phyloP scores from a whole-genome alignment of 768 basidiomycete species.

The Suillus cothurnatus region DNA sequence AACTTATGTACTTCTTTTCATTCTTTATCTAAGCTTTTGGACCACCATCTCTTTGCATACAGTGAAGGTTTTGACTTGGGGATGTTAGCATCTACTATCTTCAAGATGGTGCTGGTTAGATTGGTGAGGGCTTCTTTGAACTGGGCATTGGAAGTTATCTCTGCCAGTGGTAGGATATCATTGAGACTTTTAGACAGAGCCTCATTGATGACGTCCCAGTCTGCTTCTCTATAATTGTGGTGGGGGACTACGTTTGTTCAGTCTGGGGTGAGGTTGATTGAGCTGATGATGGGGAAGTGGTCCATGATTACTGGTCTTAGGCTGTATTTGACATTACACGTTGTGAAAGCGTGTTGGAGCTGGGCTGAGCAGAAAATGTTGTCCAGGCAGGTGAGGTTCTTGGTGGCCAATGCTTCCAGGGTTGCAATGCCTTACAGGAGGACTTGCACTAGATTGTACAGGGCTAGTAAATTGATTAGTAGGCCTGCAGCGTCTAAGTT shows the following conservation, averaged over 20 bases:
- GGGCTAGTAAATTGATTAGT: accelerated
- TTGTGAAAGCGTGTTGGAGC: not conserved
- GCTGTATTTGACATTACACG: not conserved
- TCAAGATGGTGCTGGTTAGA: too few species aligned
- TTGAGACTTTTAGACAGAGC: not conserved
- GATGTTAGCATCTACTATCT: too few species aligned
- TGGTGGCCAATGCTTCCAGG: not conserved
- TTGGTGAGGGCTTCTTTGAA: too few species aligned
- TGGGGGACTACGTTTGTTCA: too few species aligned
- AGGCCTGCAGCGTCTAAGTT: not conserved
- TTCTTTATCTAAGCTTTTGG: not conserved
- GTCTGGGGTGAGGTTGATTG: accelerated
- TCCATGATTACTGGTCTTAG: not conserved
- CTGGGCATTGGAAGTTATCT: too few species aligned
- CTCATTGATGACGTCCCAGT: not conserved
- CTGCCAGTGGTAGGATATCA: not conserved
- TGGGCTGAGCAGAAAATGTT: not conserved
- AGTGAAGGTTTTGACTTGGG: too few species aligned
- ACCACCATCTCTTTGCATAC: not conserved
- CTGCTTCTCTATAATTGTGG: not conserved
- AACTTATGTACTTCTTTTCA: not conserved
- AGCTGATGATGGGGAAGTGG: not conserved
- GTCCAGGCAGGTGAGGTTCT: accelerated
- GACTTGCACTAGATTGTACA: not conserved
- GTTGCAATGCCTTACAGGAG: accelerated